phyloP scores from a whole-genome alignment of 805 yeast species.

The Torulaspora delbrueckii region DNA sequence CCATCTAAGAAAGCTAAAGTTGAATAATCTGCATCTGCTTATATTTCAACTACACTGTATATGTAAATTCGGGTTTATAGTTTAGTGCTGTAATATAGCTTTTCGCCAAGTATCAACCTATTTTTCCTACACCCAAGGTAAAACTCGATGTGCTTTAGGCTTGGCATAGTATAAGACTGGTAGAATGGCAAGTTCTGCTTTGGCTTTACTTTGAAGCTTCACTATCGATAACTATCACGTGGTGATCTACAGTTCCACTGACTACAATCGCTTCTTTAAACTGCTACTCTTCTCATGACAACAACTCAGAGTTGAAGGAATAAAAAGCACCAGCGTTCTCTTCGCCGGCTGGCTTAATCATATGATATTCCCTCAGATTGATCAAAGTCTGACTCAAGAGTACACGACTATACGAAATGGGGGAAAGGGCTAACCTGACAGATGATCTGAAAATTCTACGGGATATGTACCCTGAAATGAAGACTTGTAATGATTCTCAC shows the following conservation, averaged over 20 bases:
- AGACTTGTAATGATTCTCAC: slow-evolving; percentile 4
- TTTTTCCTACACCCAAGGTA: neutral
- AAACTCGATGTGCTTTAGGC: neutral
- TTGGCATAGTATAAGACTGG: no score
- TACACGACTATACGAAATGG: neutral
- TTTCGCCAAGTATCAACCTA: neutral
- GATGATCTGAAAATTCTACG: slow-evolving; percentile 24
- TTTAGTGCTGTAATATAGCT: slow-evolving; percentile 2
- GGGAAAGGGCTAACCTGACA: slow-evolving; percentile 9
- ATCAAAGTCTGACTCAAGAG: neutral
- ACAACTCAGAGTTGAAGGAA: no score
- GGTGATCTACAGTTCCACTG: no score
- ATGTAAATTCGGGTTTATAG: neutral
- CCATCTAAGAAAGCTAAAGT: slow-evolving; percentile 38
- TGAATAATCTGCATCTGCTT: slow-evolving; percentile 6
- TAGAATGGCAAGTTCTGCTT: no score
- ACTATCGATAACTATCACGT: no score
- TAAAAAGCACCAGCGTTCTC: neutral
- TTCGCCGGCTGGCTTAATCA: neutral
- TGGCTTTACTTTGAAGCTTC: no score
- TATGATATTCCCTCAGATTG: neutral
- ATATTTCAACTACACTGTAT: no score
- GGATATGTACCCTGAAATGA: slow-evolving; percentile 34
- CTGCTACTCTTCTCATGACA: neutral
- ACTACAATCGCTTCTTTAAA: no score